Base-by-base conservation (phyloP, 1,284 basidiomycete genomes). In the Mrakiaceae sp. region DNA sequence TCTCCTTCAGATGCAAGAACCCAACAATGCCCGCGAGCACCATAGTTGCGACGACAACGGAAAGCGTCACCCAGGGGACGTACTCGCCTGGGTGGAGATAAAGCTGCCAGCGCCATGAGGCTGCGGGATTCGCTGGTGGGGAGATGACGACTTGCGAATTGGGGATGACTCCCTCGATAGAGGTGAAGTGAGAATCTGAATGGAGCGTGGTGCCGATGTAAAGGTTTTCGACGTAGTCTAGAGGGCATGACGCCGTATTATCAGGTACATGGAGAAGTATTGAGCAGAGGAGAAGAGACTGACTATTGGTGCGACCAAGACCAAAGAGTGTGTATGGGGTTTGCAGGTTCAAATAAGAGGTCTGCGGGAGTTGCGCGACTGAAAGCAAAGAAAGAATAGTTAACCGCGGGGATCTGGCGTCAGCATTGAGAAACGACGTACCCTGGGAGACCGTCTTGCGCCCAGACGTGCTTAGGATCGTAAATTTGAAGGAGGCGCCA, bases 61-160 rank as follows among this genome's bases (percentile, higher is more conserved):
- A 90, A 52, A 92, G 77, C 3, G 88, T 93, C 10, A 99, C 96
- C 89, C 88, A 95, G 1, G 92, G 91, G 69, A 98, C 91, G 94
- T 95, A 98, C 70, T 94, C 89, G 12, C 94, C 95, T 1, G 95
- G 95, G 56, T 93, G 81, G 70, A 99, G 77, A 74, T 91, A 98
- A 66, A 98, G 78, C 78, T 97, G 87, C 96, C 96, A 99, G 48
- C 78, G 77, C 40, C 80, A 69, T 14, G 71, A 70, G 12, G 50
- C 14, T 5, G 64, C 9, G 4, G 72, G 69, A 27, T 27, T 27
- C 47, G 71, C 72, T 10, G 87, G 87, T 0, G 94, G 94, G 54
- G 88, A 84, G 70, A 98, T 90, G n/a, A 98, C 87, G 7, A 99
- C 84, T 71, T 95, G 93, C 4, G 91, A 95, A 75, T 99, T 98